These are phyloP conservation scores for Tricholoma furcatifolium DNA, from an alignment of 768 basidiomycete species.

Conservation along the genomic window DNA sequence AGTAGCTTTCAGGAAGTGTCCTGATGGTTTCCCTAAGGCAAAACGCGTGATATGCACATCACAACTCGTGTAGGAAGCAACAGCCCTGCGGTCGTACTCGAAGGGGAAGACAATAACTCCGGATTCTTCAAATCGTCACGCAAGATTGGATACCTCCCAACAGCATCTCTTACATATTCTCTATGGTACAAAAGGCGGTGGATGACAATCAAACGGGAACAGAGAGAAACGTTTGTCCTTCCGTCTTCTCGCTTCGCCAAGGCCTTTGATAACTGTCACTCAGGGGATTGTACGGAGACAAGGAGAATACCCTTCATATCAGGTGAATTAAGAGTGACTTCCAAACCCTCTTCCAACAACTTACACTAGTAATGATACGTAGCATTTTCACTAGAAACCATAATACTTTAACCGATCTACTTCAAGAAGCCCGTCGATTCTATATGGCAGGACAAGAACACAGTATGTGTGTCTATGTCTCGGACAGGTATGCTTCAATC, in stretches of 20 bases:
- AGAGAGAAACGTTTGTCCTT: slow-evolving; percentile 8
- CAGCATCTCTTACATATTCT: slow-evolving; percentile 29
- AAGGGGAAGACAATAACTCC: slow-evolving; percentile 25
- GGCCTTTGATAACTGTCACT: neutral
- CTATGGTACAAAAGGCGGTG: slow-evolving; percentile 33
- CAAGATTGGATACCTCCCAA: slow-evolving; percentile 32
- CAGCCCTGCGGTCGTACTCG: slow-evolving; percentile 23
- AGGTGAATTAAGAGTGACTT: slow-evolving; percentile 7
- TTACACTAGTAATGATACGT: neutral
- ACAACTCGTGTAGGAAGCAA: slow-evolving; percentile 33
- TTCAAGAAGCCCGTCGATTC: slow-evolving; percentile 39
- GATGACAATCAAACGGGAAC: slow-evolving; percentile 22
- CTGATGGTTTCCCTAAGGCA: slow-evolving; percentile 23
- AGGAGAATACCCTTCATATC: slow-evolving; percentile 16
- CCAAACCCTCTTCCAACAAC: neutral
- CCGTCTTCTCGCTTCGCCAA: neutral
- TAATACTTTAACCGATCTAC: slow-evolving; percentile 33
- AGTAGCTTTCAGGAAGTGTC: neutral
- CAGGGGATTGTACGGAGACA: slow-evolving; percentile 13
- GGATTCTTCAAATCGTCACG: slow-evolving; percentile 13
- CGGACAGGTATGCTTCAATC: slow-evolving; percentile 30
- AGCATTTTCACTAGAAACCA: slow-evolving; percentile 45
- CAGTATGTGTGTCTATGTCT: slow-evolving; percentile 41
- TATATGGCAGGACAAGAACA: slow-evolving; percentile 39
- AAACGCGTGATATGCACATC: slow-evolving; percentile 47